A percentile compares a stretch with the other conserved stretches of the same genome.
Conservation (phyloP, 768 basidiomycete genomes). For the Suillus ampliporus region DNA sequence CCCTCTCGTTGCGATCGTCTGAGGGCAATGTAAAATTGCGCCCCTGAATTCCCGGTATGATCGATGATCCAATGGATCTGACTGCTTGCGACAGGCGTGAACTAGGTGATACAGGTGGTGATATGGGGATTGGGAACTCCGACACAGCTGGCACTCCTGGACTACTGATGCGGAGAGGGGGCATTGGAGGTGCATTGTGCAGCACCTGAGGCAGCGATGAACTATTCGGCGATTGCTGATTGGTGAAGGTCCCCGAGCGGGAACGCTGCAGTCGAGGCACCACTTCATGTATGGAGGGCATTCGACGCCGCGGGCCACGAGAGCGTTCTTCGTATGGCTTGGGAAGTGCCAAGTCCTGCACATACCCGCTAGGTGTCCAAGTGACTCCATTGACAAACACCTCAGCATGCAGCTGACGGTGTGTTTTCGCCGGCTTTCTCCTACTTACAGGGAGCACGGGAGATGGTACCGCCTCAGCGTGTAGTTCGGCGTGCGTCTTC, state of each 20-base stretch:
- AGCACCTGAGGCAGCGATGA: slow-evolving; percentile 4
- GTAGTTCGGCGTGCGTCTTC: slow-evolving; percentile 31
- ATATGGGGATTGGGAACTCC: slow-evolving; percentile 21
- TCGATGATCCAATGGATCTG: slow-evolving; percentile 28
- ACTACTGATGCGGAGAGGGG: slow-evolving; percentile 27
- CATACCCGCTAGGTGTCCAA: slow-evolving; percentile 36
- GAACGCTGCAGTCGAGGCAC: slow-evolving; percentile 15
- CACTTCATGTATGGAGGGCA: slow-evolving; percentile 4
- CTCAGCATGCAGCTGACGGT: slow-evolving; percentile 39
- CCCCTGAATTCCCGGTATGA: slow-evolving; percentile 28
- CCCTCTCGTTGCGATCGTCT: slow-evolving; percentile 18
- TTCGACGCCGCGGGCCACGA: slow-evolving; percentile 8
- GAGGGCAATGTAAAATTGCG: slow-evolving; percentile 15
- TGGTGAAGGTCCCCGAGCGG: slow-evolving; percentile 23
- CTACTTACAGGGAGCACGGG: slow-evolving; percentile 7
- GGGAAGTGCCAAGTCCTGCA: slow-evolving; percentile 20
- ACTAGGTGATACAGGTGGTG: slow-evolving; percentile 20
- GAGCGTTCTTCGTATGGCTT: slow-evolving; percentile 4
- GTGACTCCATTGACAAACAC: slow-evolving; percentile 38
- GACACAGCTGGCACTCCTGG: slow-evolving; percentile 25
- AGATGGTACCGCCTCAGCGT: slow-evolving; percentile 14
- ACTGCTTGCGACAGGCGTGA: slow-evolving; percentile 27
- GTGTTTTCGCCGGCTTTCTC: slow-evolving; percentile 32
- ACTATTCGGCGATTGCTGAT: slow-evolving; percentile 12
- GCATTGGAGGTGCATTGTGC: slow-evolving; percentile 12